Conservation (phyloP, 2,329 filamentous ascomycete species). For the Bimuria novae-zelandiae region DNA sequence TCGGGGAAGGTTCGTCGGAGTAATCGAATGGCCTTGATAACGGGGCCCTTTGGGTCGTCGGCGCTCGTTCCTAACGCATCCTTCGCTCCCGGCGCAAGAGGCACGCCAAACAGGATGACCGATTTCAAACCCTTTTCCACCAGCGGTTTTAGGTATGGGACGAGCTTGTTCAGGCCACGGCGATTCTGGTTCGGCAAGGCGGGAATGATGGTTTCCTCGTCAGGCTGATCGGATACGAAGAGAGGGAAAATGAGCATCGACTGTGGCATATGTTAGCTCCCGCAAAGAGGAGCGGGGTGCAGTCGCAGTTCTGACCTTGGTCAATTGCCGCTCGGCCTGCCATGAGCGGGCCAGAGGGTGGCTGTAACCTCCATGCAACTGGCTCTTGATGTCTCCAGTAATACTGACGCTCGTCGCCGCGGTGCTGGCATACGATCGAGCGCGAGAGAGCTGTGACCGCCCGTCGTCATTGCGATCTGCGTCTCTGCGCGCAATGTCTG, state of each 20-base stretch:
- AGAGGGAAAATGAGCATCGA: constrained; percentile 98
- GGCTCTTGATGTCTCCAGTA: constrained; percentile 56
- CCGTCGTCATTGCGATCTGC: constrained; percentile 45
- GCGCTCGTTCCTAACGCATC: constrained; percentile 90
- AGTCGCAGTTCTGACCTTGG: constrained; percentile 46
- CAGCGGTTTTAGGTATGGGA: constrained; percentile 83
- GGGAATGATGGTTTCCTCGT: constrained; percentile 88
- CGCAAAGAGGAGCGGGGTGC: neutral
- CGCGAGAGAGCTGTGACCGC: constrained; percentile 53
- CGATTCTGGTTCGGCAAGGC: constrained; percentile 90
- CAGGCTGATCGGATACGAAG: constrained; percentile 91
- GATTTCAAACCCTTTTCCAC: constrained; percentile 88
- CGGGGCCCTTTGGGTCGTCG: constrained; percentile 90
- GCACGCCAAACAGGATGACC: constrained; percentile 95
- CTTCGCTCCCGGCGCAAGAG: constrained; percentile 78
- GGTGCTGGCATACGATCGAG: constrained; percentile 56
- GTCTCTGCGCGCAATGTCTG: constrained; percentile 54
- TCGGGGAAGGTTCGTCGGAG: constrained; percentile 84
- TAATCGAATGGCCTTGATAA: constrained; percentile 83
- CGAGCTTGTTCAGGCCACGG: constrained; percentile 82
- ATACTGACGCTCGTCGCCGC: constrained; percentile 59
- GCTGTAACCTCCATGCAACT: constrained; percentile 58
- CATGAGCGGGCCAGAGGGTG: constrained; percentile 57
- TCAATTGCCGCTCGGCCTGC: constrained; percentile 59
- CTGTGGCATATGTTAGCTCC: constrained; percentile 53